phyloP scores from a whole-genome alignment of 768 basidiomycete genomes.

The Boletus pseudo-olivaceus region DNA sequence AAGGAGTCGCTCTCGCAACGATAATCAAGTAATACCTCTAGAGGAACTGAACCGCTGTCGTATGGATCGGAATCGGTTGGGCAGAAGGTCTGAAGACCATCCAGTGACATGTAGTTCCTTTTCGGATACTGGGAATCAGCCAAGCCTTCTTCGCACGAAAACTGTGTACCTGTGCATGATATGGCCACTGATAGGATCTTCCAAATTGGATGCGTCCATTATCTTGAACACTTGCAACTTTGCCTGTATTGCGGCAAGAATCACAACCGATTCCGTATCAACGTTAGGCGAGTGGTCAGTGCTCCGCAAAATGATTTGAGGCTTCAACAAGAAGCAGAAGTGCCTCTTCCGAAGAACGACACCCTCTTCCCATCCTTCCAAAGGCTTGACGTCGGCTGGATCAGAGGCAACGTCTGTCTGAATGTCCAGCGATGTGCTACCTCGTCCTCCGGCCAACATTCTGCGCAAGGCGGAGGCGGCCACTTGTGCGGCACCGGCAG shows the following conservation, averaged over 20 bases:
- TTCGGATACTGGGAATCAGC: conserved; percentile 1
- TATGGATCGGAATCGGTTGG: conserved; percentile 48
- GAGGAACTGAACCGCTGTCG: conserved; percentile 64
- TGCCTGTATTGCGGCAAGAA: conserved; percentile 76
- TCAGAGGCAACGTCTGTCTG: conserved; percentile 28
- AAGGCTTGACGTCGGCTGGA: conserved; percentile 47
- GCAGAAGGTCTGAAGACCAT: conserved; percentile 85
- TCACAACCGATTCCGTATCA: conserved; percentile 52
- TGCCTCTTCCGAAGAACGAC: conserved; percentile 68
- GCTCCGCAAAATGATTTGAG: conserved; percentile 80
- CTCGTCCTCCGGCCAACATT: conserved; percentile 54
- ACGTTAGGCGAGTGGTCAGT: conserved; percentile 39
- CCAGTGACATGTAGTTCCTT: conserved; percentile 76
- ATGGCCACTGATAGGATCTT: conserved; percentile 81
- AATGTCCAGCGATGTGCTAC: conserved; percentile 42
- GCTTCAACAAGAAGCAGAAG: conserved; percentile 84
- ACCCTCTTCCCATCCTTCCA: conserved; percentile 71
- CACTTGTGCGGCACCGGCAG: conserved; percentile 52
- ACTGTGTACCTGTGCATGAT: conserved; percentile 73
- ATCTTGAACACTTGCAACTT: conserved; percentile 76
- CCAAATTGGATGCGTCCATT: conserved; percentile 71
- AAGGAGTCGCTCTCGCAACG: conserved; percentile 79
- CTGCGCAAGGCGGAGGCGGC: conserved; percentile 65
- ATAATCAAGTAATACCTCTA: conserved; percentile 86
- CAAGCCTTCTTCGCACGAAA: background rate